Evolutionary conservation across 2,329 filamentous ascomycete genomes (phyloP).

Genomic region (Claviceps monticola): DNA sequence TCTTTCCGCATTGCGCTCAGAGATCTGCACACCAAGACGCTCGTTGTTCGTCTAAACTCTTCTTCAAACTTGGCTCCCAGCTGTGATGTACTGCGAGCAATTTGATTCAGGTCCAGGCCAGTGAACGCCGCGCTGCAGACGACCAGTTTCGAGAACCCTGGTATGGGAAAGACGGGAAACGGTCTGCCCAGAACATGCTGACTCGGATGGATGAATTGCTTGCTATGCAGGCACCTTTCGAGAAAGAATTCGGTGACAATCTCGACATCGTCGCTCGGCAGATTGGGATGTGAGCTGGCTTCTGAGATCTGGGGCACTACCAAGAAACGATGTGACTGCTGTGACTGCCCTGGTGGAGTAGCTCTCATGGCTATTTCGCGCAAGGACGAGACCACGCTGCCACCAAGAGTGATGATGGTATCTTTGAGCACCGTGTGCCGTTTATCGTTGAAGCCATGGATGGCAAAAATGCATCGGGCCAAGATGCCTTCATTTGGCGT

Average conservation of each 20-base stretch:
- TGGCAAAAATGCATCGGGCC: constrained; percentile 40
- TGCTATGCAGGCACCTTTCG: constrained; percentile 73
- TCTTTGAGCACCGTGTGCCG: constrained; percentile 34
- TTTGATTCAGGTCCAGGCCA: constrained; percentile 72
- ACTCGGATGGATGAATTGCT: constrained; percentile 53
- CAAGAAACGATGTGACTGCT: constrained; percentile 30
- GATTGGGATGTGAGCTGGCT: constrained; percentile 28
- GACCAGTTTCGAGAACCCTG: constrained; percentile 53
- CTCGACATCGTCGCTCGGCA: constrained; percentile 25
- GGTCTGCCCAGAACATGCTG: constrained; percentile 64
- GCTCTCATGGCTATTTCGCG: constrained; percentile 23
- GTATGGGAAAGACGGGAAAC: constrained; percentile 55
- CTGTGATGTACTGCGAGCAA: constrained; percentile 61
- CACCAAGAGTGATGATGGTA: constrained; percentile 34
- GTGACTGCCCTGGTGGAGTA: constrained; percentile 9
- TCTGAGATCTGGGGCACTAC: constrained; percentile 40
- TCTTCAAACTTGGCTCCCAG: constrained; percentile 75
- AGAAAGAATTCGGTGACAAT: constrained; percentile 85
- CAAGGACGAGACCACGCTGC: constrained; percentile 28
- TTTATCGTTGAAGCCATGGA: constrained; percentile 42
- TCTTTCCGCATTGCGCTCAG: constrained; percentile 46
- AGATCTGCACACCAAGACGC: constrained; percentile 61
- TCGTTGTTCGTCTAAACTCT: constrained; percentile 55
- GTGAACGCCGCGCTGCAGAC: constrained; percentile 74
- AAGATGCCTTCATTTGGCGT: constrained; percentile 30